phyloP scores from a whole-genome alignment of 2,329 filamentous ascomycete genomes.

The Rutstroemia sp. region DNA sequence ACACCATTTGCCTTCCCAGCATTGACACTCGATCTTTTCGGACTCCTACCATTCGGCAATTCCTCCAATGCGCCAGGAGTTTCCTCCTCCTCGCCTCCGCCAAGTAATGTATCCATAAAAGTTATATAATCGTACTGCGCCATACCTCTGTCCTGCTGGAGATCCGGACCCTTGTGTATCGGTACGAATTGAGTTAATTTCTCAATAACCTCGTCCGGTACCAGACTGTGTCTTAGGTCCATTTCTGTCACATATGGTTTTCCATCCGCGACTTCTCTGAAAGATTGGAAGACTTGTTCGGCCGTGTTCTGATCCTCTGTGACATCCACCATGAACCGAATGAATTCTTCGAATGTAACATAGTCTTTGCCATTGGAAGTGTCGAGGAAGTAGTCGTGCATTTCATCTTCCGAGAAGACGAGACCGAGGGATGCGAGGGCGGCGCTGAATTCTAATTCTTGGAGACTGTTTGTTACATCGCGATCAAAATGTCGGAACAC shows the following conservation, averaged over 20 bases:
- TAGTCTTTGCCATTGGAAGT: slow-evolving; percentile 72
- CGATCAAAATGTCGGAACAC: slow-evolving; percentile 98
- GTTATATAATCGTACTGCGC: slow-evolving; percentile 93
- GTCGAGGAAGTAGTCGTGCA: slow-evolving; percentile 89
- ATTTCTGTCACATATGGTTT: slow-evolving; percentile 99
- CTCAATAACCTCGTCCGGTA: slow-evolving; percentile 95
- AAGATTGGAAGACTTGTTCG: slow-evolving; percentile 96
- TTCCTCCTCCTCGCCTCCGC: slow-evolving; percentile 20
- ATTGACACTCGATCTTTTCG: slow-evolving; percentile 9
- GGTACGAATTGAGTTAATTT: slow-evolving; percentile 86
- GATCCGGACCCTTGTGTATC: slow-evolving; percentile 72
- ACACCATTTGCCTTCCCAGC: slow-evolving; percentile 8
- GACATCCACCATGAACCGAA: slow-evolving; percentile 98
- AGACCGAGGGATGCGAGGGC: slow-evolving; percentile 90
- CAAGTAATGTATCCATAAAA: slow-evolving; percentile 87
- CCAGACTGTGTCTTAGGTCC: slow-evolving; percentile 87
- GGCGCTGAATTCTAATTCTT: slow-evolving; percentile 92
- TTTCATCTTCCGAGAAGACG: slow-evolving; percentile 95
- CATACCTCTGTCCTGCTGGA: slow-evolving; percentile 74
- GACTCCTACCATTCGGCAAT: slow-evolving; percentile 23
- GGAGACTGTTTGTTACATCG: slow-evolving; percentile 80
- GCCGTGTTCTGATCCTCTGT: slow-evolving; percentile 98
- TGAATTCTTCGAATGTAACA: slow-evolving; percentile 97
- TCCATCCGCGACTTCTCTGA: slow-evolving; percentile 93
- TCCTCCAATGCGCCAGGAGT: slow-evolving; percentile 20